Evolutionary conservation across 306 rosid genomes (phyloP).

Genomic region (Crotalaria pallida): DNA sequence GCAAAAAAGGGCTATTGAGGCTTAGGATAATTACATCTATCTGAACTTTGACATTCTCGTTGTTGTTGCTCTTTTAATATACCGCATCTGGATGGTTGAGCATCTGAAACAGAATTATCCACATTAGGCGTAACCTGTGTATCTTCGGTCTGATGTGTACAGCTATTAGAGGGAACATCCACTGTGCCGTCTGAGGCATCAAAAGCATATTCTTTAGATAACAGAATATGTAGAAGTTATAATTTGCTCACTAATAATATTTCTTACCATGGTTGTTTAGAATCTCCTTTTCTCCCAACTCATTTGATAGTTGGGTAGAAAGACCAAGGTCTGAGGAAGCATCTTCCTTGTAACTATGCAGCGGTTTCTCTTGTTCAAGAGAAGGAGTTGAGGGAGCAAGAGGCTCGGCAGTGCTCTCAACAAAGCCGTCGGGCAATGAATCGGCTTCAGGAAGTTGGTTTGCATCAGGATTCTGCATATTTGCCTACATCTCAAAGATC

Average conservation of each 20-base stretch:
- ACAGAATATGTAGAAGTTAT: conserved; percentile 42
- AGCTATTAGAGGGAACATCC: conserved; percentile 29
- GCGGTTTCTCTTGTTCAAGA: conserved; percentile 55
- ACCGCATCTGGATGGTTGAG: conserved; percentile 34
- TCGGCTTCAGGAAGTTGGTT: conserved; percentile 91
- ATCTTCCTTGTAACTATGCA: conserved; percentile 31
- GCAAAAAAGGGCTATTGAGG: conserved; percentile 5
- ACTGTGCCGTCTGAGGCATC: conserved; percentile 37
- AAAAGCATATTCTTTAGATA: conserved; percentile 42
- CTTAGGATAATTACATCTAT: conserved; percentile 46
- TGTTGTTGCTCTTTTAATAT: conserved; percentile 43
- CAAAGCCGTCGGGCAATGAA: conserved; percentile 90
- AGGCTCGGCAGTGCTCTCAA: conserved; percentile 65
- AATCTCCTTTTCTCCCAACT: conserved; percentile 34
- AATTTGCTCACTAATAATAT: conserved; percentile 27
- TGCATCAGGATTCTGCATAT: conserved; percentile 73
- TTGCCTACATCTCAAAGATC: conserved; percentile 39
- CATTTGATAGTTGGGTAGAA: conserved; percentile 30
- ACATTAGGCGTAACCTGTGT: conserved; percentile 10
- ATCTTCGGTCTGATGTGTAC: conserved; percentile 42
- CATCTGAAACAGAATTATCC: conserved; percentile 36
- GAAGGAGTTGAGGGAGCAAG: conserved; percentile 60
- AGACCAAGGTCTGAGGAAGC: conserved; percentile 25
- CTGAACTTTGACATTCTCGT: conserved; percentile 46
- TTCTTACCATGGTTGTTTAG: conserved; percentile 40